Evolutionary conservation across 176 grass and related monocot species (phyloP).

Genomic region (barley (Hordeum vulgare)): MorexV3_pseudomolecules_assembly NC_058520.1:527846262-527846761

Average conservation of each 20-base stretch:
- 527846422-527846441: not conserved
- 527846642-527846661: slow-evolving; percentile 93
- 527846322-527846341: not conserved
- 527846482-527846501: not conserved
- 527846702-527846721: slow-evolving; percentile 66
- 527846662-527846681: slow-evolving; percentile 97
- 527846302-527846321: not conserved
- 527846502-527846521: not conserved
- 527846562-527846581: slow-evolving; percentile 7
- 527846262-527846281: no score
- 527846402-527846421: slow-evolving; percentile 12
- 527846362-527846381: not conserved
- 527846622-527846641: slow-evolving; percentile 97
- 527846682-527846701: slow-evolving; percentile 96
- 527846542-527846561: not conserved
- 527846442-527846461: not conserved
- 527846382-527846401: slow-evolving; percentile 4
- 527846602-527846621: slow-evolving; percentile 73
- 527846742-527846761: no score
- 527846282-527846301: not conserved
- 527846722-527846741: slow-evolving; percentile 77
- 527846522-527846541: slow-evolving; percentile 43
- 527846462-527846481: not conserved
- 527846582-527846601: slow-evolving; percentile 17
- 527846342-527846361: not conserved